phyloP scores from a whole-genome alignment of 805 yeast genomes.

The Pichia pseudocactophila region DNA sequence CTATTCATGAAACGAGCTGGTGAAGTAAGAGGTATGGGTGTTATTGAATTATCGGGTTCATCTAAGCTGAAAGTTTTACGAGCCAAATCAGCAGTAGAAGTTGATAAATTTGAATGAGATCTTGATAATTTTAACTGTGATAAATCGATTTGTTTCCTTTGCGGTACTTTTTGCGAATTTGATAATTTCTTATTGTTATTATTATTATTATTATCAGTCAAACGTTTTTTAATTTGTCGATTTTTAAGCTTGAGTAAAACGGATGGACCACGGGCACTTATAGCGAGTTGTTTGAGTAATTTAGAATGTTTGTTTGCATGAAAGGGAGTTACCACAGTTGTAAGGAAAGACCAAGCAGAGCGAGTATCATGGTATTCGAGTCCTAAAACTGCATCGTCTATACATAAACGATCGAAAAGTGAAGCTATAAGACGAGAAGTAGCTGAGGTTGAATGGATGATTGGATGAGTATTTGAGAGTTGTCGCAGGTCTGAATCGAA shows the following conservation, averaged over 20 bases:
- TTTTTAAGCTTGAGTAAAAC: conserved; percentile 10
- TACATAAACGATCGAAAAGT: conserved; percentile 25
- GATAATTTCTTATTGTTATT: conserved; percentile 4
- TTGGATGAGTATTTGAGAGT: background rate
- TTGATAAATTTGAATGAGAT: conserved; percentile 17
- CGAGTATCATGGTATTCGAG: conserved; percentile 18
- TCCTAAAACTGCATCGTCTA: conserved; percentile 27
- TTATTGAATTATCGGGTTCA: conserved; percentile 8
- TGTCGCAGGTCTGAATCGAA: conserved; percentile 24
- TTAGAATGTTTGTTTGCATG: conserved; percentile 20
- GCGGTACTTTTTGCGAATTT: background rate
- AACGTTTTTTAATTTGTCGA: background rate
- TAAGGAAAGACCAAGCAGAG: conserved; percentile 23
- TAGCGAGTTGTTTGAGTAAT: conserved; percentile 21
- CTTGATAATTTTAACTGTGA: conserved; percentile 17
- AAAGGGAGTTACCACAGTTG: conserved; percentile 23
- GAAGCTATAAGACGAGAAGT: conserved; percentile 11
- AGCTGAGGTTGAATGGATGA: too few relatives aligned
- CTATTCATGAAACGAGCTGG: conserved; percentile 11
- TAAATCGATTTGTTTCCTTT: conserved; percentile 8
- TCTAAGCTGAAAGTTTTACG: conserved; percentile 28
- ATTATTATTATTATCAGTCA: conserved; percentile 6
- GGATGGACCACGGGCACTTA: conserved; percentile 26
- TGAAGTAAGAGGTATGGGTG: background rate
- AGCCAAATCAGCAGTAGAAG: conserved; percentile 17